Conservation (phyloP, 352 stramenopile genomes). For the Globisporangium iwayamae region DNA sequence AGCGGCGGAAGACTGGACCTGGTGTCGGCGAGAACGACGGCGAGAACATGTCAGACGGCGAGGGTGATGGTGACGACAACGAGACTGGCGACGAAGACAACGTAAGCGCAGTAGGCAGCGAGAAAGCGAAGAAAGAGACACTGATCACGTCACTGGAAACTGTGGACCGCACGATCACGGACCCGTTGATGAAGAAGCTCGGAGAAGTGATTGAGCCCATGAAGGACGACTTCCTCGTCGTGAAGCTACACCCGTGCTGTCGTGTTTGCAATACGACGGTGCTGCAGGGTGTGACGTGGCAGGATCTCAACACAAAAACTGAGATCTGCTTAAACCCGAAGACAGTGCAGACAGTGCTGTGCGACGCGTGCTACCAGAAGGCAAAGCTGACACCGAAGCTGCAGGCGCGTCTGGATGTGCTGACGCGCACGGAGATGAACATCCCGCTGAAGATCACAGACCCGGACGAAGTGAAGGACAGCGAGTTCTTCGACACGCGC, state of each 20-base stretch:
- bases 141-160: conserved; percentile 57
- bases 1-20: conserved; percentile 51
- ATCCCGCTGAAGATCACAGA: conserved; percentile 74
- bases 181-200: conserved; percentile 83
- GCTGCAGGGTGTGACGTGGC: conserved; percentile 64
- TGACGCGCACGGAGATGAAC: conserved; percentile 54
- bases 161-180: conserved; percentile 59
- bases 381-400: conserved; percentile 38
- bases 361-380: conserved; percentile 78
- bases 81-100: conserved; percentile 20
- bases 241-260: conserved; percentile 84
- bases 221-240: conserved; percentile 89
- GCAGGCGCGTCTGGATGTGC: conserved; percentile 40
- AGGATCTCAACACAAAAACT: conserved; percentile 58
- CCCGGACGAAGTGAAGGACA: conserved; percentile 82
- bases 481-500: conserved; percentile 94
- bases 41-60: conserved; percentile 44
- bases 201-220: conserved; percentile 86
- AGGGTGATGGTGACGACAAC: conserved; percentile 39
- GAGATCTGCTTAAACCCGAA: conserved; percentile 60
- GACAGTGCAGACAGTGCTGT: conserved; percentile 68
- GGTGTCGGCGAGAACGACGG: conserved; percentile 28
- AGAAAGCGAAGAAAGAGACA: conserved; percentile 31
- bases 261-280: conserved; percentile 75
- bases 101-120: conserved; percentile 16